A percentile compares a stretch with the other conserved stretches of the same genome.
Conservation (phyloP, 2,329 filamentous ascomycete genomes). For the Sporothrix sp. region DNA sequence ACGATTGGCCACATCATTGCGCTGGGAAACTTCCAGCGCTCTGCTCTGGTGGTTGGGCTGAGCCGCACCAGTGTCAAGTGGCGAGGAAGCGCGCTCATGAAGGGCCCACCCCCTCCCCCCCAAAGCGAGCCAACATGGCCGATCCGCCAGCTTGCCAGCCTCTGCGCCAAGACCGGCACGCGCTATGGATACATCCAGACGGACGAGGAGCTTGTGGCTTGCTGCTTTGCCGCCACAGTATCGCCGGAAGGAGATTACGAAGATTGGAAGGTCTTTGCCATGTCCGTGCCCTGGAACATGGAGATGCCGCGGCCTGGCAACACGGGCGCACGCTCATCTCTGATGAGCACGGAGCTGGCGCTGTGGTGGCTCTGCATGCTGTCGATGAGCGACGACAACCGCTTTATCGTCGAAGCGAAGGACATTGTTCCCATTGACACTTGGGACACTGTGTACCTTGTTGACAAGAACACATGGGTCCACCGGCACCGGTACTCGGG, state of each 20-base stretch:
- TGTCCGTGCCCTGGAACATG: background rate
- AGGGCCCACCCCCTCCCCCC: background rate
- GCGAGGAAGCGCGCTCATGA: background rate
- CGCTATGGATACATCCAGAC: slow-evolving; percentile 1
- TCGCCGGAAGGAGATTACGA: background rate
- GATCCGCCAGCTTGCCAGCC: background rate
- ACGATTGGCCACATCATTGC: background rate
- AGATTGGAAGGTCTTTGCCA: background rate
- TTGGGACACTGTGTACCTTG: background rate
- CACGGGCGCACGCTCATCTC: background rate
- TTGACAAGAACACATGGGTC: background rate
- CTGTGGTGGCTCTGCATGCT: background rate
- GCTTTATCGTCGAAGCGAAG: background rate
- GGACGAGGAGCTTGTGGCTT: background rate
- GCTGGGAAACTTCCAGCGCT: background rate
- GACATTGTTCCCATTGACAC: background rate
- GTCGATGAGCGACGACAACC: background rate
- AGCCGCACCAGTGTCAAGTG: background rate
- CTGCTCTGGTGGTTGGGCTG: background rate
- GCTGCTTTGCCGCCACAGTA: background rate
- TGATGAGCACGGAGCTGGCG: background rate
- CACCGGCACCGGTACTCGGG: background rate
- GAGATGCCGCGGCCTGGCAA: background rate
- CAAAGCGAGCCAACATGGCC: background rate
- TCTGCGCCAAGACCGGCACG: background rate